Base-by-base conservation (phyloP, 2,329 filamentous ascomycete genomes). In the Sarocladium brachiariae region DNA sequence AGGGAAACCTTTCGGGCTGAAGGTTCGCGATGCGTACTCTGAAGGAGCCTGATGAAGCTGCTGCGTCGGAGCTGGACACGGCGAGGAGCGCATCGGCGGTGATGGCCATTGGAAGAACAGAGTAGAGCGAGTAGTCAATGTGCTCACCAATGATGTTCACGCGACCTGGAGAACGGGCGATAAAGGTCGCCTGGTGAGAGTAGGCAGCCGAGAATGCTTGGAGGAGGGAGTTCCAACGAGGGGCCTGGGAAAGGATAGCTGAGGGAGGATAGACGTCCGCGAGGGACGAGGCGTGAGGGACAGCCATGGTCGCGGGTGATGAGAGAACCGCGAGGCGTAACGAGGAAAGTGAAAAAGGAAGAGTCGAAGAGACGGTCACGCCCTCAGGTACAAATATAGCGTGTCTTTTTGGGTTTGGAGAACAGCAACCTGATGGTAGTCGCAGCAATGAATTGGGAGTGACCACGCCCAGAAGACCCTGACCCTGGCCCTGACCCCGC, bases 71-170 rank as follows among this genome's bases (percentile, higher is more conserved):
- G 35, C 77, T 67, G 24, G 76, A 75, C 33, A 96, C 87, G 49
- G 92, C 93, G 62, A 99, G 80, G 53, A 99, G 78, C 52, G 90
- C 86, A 68, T 99, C 93, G 55, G 89, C 87, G 5, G 87, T 89
- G 58, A 97, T 90, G 55, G 92, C 93, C 83, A 96, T 96, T 49
- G 93, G 93, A 21, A 99, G 77, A 53, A 96, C 91, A 59, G 93
- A 85, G 74, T 97, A 99, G 18, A 99, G 81, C 13, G 89, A 96
- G 73, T 99, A 99, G 73, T 99, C 93, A 62, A 99, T 96, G 73
- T 99, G 93, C 77, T 99, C 93, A 67, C 93, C 93, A 65, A 99
- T 96, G 63, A 99, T 93, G 73, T 97, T 97, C 58, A 99, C 93
- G 58, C 93, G 82, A 53, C 93, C 93, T 1, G 93, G 93, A 51